Evolutionary conservation across 306 rosid species (phyloP), one percentile per base, ranked within the genome.

Genomic region (Prinsepia uniflora): DNA sequence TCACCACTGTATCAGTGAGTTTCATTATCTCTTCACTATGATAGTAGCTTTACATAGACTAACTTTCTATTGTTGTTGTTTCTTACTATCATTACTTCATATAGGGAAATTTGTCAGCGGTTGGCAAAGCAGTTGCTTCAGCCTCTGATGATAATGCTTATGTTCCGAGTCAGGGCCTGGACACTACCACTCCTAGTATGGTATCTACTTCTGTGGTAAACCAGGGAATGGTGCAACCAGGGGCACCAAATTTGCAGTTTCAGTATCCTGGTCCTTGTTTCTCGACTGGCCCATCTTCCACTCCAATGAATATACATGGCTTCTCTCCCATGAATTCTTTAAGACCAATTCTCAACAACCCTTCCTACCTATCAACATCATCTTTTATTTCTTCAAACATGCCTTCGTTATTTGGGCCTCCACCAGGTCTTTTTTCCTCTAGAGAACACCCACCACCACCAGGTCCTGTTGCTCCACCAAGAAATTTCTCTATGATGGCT

Each of bases 1-100:
- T 94, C 75, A 83, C 86, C 76, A 91, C 99, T 62, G 73, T 91
- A 65, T 81, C 88, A 40, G 99, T 94, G 86, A 91, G 99, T 94
- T 67, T 72, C 45, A 10, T 59, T 81, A 61, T 58, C 5, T 78
- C 61, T 63, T 45, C 17, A 47, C 19, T 74, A 56, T 73, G 58
- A 53, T 65, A 10, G 48, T 41, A 54, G 71, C 50, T 3, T 61
- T 39, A 48, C 18, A 8, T 46, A 3, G 34, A 20, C 36, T 36
- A 67, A 11, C 44, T 70, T 76, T 61, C 46, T 47, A 12, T 22
- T 2, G 39, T 65, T 65, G 65, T 81, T 44, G 36, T 60, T 60
- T 59, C 48, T 19, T 68, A 76, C 61, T 12, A 17, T 67, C 63
- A 65, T 71, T 73, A 22, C 69, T 77, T 77, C 68, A 42, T 81